Evolutionary conservation across 768 basidiomycete genomes (phyloP).

Genomic region (Steccherinum ochraceum): DNA sequence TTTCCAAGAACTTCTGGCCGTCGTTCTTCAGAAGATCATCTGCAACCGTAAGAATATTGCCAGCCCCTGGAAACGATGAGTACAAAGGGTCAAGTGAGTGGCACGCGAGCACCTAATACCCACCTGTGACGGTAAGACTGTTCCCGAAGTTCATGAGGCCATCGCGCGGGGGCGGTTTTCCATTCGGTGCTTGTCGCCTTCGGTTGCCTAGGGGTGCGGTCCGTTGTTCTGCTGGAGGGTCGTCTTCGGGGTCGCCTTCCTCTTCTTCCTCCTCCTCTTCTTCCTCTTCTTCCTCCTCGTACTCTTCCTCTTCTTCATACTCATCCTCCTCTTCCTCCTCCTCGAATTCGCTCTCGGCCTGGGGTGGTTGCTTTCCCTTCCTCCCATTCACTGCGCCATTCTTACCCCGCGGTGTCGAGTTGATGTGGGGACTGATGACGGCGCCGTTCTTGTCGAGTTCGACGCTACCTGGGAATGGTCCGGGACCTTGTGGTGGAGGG

Average conservation of each 20-base stretch:
- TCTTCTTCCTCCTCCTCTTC: constrained; percentile 65
- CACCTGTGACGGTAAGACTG: constrained; percentile 78
- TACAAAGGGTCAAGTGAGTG: constrained; percentile 12
- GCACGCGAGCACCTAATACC: constrained; percentile 22
- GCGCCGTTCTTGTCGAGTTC: constrained; percentile 91
- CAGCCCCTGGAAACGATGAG: constrained; percentile 50
- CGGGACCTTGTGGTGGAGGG: constrained; percentile 91
- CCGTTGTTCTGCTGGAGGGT: constrained; percentile 18
- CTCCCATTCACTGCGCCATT: constrained; percentile 30
- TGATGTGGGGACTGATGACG: constrained; percentile 38
- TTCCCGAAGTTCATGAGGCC: constrained; percentile 77
- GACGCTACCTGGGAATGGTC: constrained; percentile 97
- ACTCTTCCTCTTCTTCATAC: constrained; percentile 48
- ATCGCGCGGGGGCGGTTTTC: constrained; percentile 46
- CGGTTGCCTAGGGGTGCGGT: constrained; percentile 11
- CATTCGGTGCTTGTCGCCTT: constrained; percentile 31
- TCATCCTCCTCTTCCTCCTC: constrained; percentile 61
- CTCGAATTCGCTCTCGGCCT: constrained; percentile 57
- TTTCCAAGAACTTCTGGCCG: constrained; percentile 97
- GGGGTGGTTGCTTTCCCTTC: constrained; percentile 32
- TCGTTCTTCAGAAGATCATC: constrained; percentile 99
- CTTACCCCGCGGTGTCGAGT: constrained; percentile 20
- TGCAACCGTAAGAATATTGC: constrained; percentile 96
- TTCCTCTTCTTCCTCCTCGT: constrained; percentile 69
- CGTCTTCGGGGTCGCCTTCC: constrained; percentile 32